Conservation (phyloP, 176 grass and related monocot species). For the Oryza officinalis region DNA sequence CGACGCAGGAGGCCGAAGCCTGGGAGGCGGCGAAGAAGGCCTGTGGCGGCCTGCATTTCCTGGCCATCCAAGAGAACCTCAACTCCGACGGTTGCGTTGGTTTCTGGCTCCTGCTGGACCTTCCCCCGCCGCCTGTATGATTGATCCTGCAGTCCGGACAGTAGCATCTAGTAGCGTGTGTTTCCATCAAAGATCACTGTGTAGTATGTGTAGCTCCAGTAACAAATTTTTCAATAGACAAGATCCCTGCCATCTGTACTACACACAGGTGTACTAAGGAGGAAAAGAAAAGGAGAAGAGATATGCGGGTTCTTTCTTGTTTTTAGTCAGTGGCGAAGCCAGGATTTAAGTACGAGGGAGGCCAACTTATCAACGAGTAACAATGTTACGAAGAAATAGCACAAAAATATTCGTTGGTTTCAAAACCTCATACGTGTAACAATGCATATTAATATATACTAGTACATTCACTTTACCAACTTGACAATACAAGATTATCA, state of each 20-base stretch:
- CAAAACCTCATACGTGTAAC: no score
- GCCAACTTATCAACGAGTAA: no score
- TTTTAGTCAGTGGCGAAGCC: no score
- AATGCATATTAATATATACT: no score
- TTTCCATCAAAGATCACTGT: neutral
- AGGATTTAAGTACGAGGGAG: no score
- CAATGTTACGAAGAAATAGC: no score
- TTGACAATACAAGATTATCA: no score
- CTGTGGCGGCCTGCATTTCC: conserved; percentile 81
- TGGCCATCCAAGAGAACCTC: conserved; percentile 86
- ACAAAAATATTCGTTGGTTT: no score
- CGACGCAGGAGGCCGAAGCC: conserved; percentile 89
- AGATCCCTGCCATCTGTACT: neutral
- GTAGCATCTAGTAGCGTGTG: neutral
- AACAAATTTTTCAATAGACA: conserved; percentile 26
- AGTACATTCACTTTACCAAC: no score
- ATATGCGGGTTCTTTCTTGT: neutral
- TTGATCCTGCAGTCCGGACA: neutral
- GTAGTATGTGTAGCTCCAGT: conserved; percentile 42
- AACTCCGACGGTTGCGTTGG: conserved; percentile 84
- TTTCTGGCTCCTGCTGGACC: conserved; percentile 93
- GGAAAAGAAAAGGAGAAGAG: neutral
- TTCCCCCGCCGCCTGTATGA: conserved; percentile 82
- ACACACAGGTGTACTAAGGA: neutral
- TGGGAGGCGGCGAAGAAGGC: conserved; percentile 94